phyloP scores from a whole-genome alignment of 2,329 filamentous ascomycete genomes.

The Ascochyta fabae region DNA sequence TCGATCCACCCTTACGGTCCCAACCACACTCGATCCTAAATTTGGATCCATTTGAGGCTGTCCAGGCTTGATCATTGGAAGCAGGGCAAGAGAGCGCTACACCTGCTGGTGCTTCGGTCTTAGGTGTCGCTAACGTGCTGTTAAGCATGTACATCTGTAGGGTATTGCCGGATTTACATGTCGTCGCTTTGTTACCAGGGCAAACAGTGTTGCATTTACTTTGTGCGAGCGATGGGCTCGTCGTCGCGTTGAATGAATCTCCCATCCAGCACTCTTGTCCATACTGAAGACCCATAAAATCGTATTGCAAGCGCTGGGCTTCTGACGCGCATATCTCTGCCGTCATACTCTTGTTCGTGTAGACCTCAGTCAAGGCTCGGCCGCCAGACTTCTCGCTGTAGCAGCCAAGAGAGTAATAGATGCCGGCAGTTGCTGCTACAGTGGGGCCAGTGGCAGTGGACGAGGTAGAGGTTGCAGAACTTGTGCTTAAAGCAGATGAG shows the following conservation, averaged over 20 bases:
- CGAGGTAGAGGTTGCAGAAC: not conserved
- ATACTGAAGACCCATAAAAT: constrained; percentile 10
- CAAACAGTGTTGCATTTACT: constrained; percentile 7
- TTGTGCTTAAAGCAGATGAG: not conserved
- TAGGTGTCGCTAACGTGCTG: constrained; percentile 5
- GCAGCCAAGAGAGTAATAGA: constrained; percentile 9
- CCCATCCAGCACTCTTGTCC: constrained; percentile 13
- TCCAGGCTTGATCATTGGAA: constrained; percentile 2
- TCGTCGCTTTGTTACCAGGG: not conserved
- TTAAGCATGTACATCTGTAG: constrained; percentile 14
- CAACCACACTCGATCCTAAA: constrained; percentile 11
- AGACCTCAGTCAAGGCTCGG: constrained; percentile 2
- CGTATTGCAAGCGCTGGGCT: constrained; percentile 2
- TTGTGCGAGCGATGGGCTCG: not conserved
- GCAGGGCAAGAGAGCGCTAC: not conserved
- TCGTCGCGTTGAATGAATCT: constrained; percentile 1
- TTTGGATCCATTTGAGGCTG: not conserved
- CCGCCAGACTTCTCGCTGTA: constrained; percentile 3
- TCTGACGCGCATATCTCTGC: constrained; percentile 4
- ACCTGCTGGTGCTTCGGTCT: not conserved
- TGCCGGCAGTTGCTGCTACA: constrained; percentile 1
- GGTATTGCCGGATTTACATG: constrained; percentile 2
- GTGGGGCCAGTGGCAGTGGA: constrained; percentile 4
- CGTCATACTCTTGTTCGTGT: constrained; percentile 7
- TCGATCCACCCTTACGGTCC: constrained; percentile 5